phyloP scores from a whole-genome alignment of 768 basidiomycete species.

The Cyclocybe aegerita region DNA sequence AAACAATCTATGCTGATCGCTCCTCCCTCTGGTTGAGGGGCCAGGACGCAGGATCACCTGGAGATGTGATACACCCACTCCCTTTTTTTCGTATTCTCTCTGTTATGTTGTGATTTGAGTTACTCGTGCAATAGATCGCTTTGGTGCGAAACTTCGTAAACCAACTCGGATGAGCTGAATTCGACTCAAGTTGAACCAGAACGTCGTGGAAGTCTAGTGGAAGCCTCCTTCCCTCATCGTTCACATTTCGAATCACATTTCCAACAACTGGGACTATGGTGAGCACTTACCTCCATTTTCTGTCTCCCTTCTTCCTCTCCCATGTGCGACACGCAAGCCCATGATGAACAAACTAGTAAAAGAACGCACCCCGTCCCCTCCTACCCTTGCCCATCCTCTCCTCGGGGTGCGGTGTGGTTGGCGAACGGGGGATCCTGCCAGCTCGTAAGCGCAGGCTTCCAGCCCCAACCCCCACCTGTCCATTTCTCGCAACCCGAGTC shows the following conservation, averaged over 20 bases:
- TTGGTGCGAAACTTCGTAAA: too few species aligned
- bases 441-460: slow-evolving; percentile 16
- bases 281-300: slow-evolving; percentile 26
- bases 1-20: slow-evolving; percentile 94
- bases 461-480: background rate
- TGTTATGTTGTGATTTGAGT: slow-evolving; percentile 3
- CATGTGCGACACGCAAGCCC: slow-evolving; percentile 32
- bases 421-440: slow-evolving; percentile 13
- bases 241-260: background rate
- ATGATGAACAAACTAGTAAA: slow-evolving; percentile 91
- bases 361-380: slow-evolving; percentile 66
- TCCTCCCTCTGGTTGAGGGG: slow-evolving; percentile 89
- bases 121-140: too few species aligned
- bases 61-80: slow-evolving; percentile 61
- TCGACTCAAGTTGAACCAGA: too few species aligned
- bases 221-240: slow-evolving; percentile 1
- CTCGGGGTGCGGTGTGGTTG: slow-evolving; percentile 4
- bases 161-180: too few species aligned
- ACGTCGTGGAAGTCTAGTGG: too few species aligned
- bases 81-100: slow-evolving; percentile 9
- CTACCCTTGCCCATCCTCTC: slow-evolving; percentile 10
- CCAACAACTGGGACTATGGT: background rate
- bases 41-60: slow-evolving; percentile 93
- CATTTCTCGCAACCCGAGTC: slow-evolving; percentile 12
- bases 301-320: slow-evolving; percentile 12